Evolutionary conservation across 2,329 filamentous ascomycete genomes (phyloP), one percentile per base, ranked within the genome.

Genomic region (Ustulina deusta): DNA sequence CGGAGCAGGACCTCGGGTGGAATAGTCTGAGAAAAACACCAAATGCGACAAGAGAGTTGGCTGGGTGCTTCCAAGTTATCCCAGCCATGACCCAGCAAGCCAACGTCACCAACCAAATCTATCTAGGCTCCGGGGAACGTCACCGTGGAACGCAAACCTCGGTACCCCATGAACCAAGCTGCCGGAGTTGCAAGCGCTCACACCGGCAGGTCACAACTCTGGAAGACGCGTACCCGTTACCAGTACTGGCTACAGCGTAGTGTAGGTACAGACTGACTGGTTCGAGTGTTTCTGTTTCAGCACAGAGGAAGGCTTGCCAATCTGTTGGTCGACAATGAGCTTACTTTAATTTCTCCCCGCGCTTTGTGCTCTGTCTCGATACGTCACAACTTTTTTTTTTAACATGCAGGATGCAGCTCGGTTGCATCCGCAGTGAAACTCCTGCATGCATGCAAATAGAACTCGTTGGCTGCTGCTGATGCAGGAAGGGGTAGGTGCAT

Each of bases 371-470:
- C 11, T 36, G 34, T 11, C 44, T 34, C 55, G 29, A 48, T 27
- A 38, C 48, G 56, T 60, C 54, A 40, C 27, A 48, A n/a, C n/a
- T n/a, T n/a, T n/a, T n/a, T n/a, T 42, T 51, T 57, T 27, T 22
- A 36, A 63, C 20, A n/a, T 64, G 63, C 63, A 61, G 52, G 34
- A 69, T 63, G 66, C 66, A 44, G 58, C 54, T 61, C 40, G 63
- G 66, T 63, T 62, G 66, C 49, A 69, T 66, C 59, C 62, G 58
- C 66, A 65, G 36, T 48, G 52, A 62, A 44, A 32, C 57, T 27
- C 32, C 57, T 52, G 51, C 52, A 60, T 66, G 54, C 65, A 66
- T 27, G 25, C 15, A n/a, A 20, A 6, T 27, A 1, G 44, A 40
- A 44, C n/a, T n/a, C n/a, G n/a, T n/a, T n/a, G n/a, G n/a, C n/a